Percentiles rank a stretch among this genome's conserved stretches.
These are phyloP conservation scores for Botrytis galanthina DNA, from an alignment of 2,329 filamentous ascomycete species.

Conservation along the genomic window DNA sequence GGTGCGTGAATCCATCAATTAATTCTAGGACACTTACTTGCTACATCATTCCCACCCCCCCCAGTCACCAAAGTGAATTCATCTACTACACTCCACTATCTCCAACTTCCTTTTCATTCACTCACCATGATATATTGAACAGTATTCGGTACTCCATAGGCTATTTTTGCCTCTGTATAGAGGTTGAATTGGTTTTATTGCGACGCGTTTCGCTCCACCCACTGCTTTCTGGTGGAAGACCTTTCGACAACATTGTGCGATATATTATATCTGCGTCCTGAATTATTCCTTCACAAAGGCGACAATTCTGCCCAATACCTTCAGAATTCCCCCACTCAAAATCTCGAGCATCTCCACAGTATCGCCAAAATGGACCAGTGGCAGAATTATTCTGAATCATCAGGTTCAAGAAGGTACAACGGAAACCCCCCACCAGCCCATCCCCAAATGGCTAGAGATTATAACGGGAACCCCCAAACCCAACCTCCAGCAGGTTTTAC, in stretches of 20 bases:
- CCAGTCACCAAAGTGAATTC: slow-evolving; percentile 9
- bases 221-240: slow-evolving; percentile 3
- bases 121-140: slow-evolving; percentile 37
- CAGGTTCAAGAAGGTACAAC: slow-evolving; percentile 64
- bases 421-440: slow-evolving; percentile 47
- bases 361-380: slow-evolving; percentile 57
- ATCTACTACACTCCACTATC: slow-evolving; percentile 12
- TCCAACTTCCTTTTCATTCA: neutral
- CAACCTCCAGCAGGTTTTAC: slow-evolving; percentile 60
- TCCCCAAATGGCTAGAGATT: slow-evolving; percentile 50
- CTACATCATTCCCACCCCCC: neutral
- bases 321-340: slow-evolving; percentile 28
- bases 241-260: slow-evolving; percentile 18
- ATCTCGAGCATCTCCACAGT: slow-evolving; percentile 24
- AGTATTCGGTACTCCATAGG: slow-evolving; percentile 29
- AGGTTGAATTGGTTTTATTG: slow-evolving; percentile 26
- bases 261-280: slow-evolving; percentile 1
- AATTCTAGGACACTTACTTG: neutral
- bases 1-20: neutral
- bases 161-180: slow-evolving; percentile 35
- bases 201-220: slow-evolving; percentile 28
- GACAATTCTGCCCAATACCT: slow-evolving; percentile 19
- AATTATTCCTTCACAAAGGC: slow-evolving; percentile 12
- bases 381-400: slow-evolving; percentile 66
- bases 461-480: slow-evolving; percentile 40